These are phyloP conservation scores for Paramecium sexaurelia DNA, from an alignment of 73 alveolate species.

Conservation along the genomic window DNA sequence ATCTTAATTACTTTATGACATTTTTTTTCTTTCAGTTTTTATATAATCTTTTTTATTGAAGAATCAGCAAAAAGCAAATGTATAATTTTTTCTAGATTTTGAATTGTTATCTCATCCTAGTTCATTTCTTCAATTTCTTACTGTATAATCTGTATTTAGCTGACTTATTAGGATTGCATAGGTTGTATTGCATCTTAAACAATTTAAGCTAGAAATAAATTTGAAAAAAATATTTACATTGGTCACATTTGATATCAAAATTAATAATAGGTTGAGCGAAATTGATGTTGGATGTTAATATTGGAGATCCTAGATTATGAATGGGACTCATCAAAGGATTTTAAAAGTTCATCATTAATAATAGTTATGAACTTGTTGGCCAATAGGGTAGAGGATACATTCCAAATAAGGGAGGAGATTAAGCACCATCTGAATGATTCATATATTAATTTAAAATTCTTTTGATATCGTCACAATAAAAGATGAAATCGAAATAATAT, in stretches of 20 bases:
- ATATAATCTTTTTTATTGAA: neutral
- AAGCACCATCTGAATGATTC: constrained; percentile 41
- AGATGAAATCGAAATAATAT: neutral
- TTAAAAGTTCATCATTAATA: neutral
- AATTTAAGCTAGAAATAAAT: neutral
- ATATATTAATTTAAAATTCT: constrained; percentile 20
- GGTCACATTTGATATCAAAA: neutral
- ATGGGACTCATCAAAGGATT: constrained; percentile 27
- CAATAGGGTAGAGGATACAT: constrained; percentile 12
- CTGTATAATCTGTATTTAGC: neutral
- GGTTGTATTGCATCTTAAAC: neutral
- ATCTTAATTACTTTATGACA: neutral
- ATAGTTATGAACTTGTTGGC: neutral
- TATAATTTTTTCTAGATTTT: neutral
- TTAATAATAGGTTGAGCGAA: neutral
- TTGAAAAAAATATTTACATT: neutral
- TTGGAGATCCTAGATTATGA: constrained; percentile 22
- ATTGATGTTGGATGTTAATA: neutral
- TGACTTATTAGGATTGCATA: neutral
- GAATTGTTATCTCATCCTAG: neutral
- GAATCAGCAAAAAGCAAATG: neutral
- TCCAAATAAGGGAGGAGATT: constrained; percentile 22
- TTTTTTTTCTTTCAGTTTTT: neutral
- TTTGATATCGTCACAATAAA: constrained; percentile 14
- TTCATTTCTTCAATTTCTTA: constrained; percentile 4